A percentile compares a stretch with the other conserved stretches of the same genome.
Evolutionary conservation across 1,139 yeast species (phyloP).

Genomic region (Geotrichum bryndzae): DNA sequence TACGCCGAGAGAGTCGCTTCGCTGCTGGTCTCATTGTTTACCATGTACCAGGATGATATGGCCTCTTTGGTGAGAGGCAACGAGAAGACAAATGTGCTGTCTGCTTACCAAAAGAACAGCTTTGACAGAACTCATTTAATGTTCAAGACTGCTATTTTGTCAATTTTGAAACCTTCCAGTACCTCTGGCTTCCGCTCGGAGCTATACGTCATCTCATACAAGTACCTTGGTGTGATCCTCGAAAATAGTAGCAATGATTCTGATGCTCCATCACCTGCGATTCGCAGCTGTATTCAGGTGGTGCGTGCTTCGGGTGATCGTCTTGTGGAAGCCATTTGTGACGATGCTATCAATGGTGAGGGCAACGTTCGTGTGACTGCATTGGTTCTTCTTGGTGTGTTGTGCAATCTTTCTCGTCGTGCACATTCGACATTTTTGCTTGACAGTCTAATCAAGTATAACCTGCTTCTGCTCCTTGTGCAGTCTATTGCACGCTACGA

Average conservation of each 20-base stretch:
- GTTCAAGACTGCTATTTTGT: conserved; percentile 67
- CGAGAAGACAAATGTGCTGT: conserved; percentile 18
- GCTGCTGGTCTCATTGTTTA: conserved; percentile 64
- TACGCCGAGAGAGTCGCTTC: conserved; percentile 77
- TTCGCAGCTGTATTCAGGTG: conserved; percentile 35
- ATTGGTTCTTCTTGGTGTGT: conserved; percentile 61
- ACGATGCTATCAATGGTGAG: conserved; percentile 76
- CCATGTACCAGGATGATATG: conserved; percentile 48
- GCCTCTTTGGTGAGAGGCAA: conserved; percentile 33
- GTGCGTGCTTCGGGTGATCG: conserved; percentile 56
- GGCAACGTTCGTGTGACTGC: conserved; percentile 76
- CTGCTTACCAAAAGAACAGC: conserved; percentile 18
- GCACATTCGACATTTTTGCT: conserved; percentile 51
- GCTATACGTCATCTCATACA: conserved; percentile 65
- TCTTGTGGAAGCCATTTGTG: conserved; percentile 59
- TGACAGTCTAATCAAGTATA: conserved; percentile 56
- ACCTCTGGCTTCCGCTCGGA: conserved; percentile 69
- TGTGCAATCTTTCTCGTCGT: conserved; percentile 54
- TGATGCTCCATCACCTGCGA: background rate
- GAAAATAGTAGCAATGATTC: background rate
- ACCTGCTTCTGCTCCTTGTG: conserved; percentile 58
- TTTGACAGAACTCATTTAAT: conserved; percentile 56
- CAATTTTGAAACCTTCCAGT: conserved; percentile 64
- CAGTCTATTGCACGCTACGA: conserved; percentile 58
- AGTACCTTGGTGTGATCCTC: conserved; percentile 42